phyloP scores from a whole-genome alignment of 306 rosid species.

The Prunus padus region DNA sequence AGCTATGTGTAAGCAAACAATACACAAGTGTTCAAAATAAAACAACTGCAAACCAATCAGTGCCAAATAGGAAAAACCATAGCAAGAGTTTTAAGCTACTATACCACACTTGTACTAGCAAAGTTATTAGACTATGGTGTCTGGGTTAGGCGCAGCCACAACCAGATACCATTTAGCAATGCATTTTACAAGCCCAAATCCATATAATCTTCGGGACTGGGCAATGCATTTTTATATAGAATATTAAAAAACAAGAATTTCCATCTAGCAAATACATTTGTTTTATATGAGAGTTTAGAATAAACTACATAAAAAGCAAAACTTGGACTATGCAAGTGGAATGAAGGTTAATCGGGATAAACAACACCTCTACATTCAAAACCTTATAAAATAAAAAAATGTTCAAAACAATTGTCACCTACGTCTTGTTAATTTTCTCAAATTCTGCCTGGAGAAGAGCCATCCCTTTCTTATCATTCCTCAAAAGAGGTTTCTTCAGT shows the following conservation, averaged over 20 bases:
- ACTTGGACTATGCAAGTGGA: background rate
- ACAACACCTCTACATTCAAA: background rate
- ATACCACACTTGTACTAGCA: too few relatives aligned
- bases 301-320: background rate
- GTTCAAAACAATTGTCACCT: conserved; percentile 19
- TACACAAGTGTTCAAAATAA: background rate
- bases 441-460: conserved; percentile 81
- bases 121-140: too few relatives aligned
- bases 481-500: conserved; percentile 75
- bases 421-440: conserved; percentile 80
- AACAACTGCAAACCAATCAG: background rate
- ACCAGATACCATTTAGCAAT: too few relatives aligned
- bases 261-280: background rate
- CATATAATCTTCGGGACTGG: too few relatives aligned
- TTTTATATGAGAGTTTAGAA: background rate
- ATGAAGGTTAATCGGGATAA: background rate
- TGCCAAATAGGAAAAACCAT: background rate
- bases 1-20: background rate
- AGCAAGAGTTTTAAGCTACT: too few relatives aligned
- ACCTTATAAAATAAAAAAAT: background rate
- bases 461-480: conserved; percentile 90
- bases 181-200: too few relatives aligned
- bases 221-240: too few relatives aligned
- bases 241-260: background rate
- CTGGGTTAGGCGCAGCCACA: too few relatives aligned